phyloP scores from a whole-genome alignment of 805 yeast genomes.

The Teunomyces tritomae region DNA sequence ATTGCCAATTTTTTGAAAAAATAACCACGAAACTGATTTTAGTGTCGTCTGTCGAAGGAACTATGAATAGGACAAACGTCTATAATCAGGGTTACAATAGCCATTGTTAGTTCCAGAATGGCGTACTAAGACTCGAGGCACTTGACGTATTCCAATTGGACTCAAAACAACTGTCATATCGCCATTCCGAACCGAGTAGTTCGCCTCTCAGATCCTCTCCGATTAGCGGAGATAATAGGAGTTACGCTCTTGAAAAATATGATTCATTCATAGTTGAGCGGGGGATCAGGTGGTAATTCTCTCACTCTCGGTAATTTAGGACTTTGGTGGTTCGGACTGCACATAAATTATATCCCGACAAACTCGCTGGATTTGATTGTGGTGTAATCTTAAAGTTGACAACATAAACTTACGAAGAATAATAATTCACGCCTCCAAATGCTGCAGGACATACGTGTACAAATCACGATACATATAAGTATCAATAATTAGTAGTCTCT shows the following conservation, averaged over 20 bases:
- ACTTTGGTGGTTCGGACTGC: background rate
- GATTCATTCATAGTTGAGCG: background rate
- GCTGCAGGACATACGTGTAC: too few species aligned
- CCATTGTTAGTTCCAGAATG: background rate
- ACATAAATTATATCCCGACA: background rate
- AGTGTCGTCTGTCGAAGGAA: background rate
- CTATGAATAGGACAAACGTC: background rate
- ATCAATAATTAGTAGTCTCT: background rate
- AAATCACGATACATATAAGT: too few species aligned
- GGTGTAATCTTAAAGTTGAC: too few species aligned
- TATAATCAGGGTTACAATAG: background rate
- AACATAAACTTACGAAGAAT: too few species aligned
- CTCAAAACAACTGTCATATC: background rate
- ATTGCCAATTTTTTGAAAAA: background rate
- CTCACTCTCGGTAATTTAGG: background rate
- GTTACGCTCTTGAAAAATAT: background rate
- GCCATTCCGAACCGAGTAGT: background rate
- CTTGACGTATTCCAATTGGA: too few species aligned
- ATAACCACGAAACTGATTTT: background rate
- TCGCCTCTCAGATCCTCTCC: background rate
- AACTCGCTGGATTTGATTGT: too few species aligned
- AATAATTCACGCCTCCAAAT: too few species aligned
- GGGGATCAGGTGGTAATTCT: background rate
- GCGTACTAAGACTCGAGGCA: background rate
- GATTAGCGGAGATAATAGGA: constrained; percentile 3